Percentiles rank a stretch among this genome's conserved stretches.
Evolutionary conservation across 2,329 filamentous ascomycete genomes (phyloP).

Genomic region (Nigrograna mackinnonii): DNA sequence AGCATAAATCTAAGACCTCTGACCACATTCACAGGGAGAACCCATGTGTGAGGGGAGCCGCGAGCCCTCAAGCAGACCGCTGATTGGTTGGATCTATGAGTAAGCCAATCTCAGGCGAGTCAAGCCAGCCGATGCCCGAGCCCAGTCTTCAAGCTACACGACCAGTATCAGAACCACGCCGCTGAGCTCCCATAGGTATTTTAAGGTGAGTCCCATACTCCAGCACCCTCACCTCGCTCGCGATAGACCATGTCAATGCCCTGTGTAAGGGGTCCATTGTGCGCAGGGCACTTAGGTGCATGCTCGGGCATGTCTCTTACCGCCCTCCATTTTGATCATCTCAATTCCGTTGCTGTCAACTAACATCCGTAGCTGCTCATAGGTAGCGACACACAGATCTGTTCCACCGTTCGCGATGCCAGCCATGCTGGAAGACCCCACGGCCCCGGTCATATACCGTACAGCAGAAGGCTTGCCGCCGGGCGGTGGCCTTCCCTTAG

Average conservation of each 20-base stretch:
- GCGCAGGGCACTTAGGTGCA: background rate
- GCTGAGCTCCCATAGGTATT: background rate
- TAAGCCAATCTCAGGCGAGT: no score
- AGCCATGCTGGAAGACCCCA: constrained; percentile 78
- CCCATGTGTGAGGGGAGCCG: no score
- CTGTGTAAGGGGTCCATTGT: no score
- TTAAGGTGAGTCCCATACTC: background rate
- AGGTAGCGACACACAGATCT: background rate
- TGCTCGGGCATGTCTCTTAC: background rate
- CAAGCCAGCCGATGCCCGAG: no score
- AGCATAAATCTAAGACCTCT: no score
- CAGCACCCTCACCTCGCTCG: background rate
- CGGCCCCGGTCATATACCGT: constrained; percentile 70
- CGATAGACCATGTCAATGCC: background rate
- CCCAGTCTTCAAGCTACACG: background rate
- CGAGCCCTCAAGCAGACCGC: no score
- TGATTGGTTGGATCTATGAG: no score
- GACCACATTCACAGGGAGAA: no score
- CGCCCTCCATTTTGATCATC: background rate
- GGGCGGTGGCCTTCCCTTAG: constrained; percentile 67
- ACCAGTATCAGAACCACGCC: constrained; percentile 11
- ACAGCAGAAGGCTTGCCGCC: constrained; percentile 69
- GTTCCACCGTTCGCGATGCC: constrained; percentile 59
- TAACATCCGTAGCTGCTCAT: background rate
- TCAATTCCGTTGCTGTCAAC: background rate